These are phyloP conservation scores for Orychophragmus violaceus DNA, from an alignment of 345 rosid genomes.

Conservation along the genomic window DNA sequence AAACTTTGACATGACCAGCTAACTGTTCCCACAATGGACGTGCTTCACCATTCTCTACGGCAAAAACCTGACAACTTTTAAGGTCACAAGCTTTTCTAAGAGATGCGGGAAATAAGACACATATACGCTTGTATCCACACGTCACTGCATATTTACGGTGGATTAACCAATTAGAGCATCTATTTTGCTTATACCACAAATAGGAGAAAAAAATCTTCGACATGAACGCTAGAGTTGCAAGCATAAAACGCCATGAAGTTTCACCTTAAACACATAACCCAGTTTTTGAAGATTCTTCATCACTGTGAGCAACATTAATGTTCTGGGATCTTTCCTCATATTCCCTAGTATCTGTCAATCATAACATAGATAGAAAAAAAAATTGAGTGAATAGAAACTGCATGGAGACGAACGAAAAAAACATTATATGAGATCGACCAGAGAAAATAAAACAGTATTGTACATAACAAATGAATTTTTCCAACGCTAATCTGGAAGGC, in stretches of 20 bases:
- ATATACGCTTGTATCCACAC: conserved; percentile 8
- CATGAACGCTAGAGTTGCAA: conserved; percentile 14
- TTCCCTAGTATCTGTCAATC: conserved; percentile 68
- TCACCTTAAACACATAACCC: conserved; percentile 79
- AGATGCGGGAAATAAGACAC: conserved; percentile 12
- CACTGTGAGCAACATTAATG: conserved; percentile 69
- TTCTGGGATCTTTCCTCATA: conserved; percentile 57
- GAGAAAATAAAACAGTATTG: neutral
- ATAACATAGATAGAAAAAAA: conserved; percentile 1
- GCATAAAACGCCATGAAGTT: conserved; percentile 2
- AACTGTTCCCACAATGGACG: conserved; percentile 59
- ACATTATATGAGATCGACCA: neutral
- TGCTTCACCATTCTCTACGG: conserved; percentile 50
- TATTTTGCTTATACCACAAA: neutral
- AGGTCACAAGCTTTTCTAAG: conserved; percentile 33
- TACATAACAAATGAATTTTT: neutral
- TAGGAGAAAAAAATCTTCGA: neutral
- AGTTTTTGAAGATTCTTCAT: conserved; percentile 69
- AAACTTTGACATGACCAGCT: conserved; percentile 42
- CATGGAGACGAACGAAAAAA: neutral
- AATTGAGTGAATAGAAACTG: neutral
- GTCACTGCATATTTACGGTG: neutral
- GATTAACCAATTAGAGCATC: conserved; percentile 6
- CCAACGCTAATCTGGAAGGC: neutral
- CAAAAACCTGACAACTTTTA: conserved; percentile 56